A percentile compares a stretch with the other conserved stretches of the same genome.
Conservation (phyloP, 1,284 basidiomycete species). For the Phellopilus nigrolimitatus region DNA sequence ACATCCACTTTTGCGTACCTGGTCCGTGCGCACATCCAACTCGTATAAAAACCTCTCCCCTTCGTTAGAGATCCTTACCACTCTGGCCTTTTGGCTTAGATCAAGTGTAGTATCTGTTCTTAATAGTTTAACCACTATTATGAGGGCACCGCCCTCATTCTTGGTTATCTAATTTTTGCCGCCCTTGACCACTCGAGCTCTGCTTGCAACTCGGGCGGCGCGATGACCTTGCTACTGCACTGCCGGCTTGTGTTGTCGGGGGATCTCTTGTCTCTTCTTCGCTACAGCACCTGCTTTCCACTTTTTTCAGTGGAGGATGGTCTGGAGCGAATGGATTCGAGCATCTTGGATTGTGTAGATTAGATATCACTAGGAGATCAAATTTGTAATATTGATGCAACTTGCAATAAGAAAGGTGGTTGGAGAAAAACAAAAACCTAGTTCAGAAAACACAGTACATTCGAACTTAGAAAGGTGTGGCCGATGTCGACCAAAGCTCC, state of each 20-base stretch:
- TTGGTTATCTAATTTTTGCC: slow-evolving; percentile 33
- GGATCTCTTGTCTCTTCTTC: slow-evolving; percentile 26
- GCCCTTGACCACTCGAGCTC: slow-evolving; percentile 17
- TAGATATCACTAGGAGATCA: too few relatives aligned
- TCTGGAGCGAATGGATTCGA: slow-evolving; percentile 14
- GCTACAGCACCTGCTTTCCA: slow-evolving; percentile 12
- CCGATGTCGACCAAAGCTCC: too few relatives aligned
- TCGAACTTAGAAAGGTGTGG: too few relatives aligned
- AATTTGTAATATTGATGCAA: too few relatives aligned
- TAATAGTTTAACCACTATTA: slow-evolving; percentile 79
- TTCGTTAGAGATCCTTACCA: slow-evolving; percentile 81
- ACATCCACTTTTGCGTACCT: too few relatives aligned
- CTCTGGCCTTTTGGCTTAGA: slow-evolving; percentile 96
- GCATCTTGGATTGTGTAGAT: too few relatives aligned
- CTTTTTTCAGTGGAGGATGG: slow-evolving; percentile 12
- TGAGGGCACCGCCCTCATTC: slow-evolving; percentile 38
- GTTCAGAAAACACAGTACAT: too few relatives aligned
- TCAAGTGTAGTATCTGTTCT: slow-evolving; percentile 96
- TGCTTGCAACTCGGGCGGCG: slow-evolving; percentile 19
- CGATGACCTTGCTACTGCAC: slow-evolving; percentile 21
- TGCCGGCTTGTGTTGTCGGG: slow-evolving; percentile 21
- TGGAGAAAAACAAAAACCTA: too few relatives aligned
- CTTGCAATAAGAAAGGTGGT: too few relatives aligned
- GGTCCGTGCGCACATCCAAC: too few relatives aligned
- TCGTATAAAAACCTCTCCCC: too few relatives aligned